phyloP scores from a whole-genome alignment of 352 stramenopile genomes.

The Pythium coloratum region DNA sequence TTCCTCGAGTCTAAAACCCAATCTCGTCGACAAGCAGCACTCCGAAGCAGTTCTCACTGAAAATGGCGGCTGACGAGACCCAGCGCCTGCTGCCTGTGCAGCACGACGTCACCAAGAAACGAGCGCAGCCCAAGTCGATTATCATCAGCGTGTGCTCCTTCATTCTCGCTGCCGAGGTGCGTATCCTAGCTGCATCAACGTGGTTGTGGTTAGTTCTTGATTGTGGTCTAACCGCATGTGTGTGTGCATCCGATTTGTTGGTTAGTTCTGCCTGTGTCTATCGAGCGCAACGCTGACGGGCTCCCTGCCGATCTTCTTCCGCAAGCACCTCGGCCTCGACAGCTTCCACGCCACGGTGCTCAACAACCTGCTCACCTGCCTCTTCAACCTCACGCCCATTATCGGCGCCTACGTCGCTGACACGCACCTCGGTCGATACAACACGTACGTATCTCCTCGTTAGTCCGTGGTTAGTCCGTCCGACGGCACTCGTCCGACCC shows the following conservation, averaged over 20 bases:
- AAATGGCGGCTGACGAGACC: slow-evolving; percentile 20
- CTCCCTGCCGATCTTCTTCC: slow-evolving; percentile 86
- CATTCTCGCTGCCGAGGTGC: slow-evolving; percentile 82
- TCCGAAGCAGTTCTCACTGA: not conserved
- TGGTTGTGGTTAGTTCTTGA: slow-evolving; percentile 31
- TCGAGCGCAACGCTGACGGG: slow-evolving; percentile 83
- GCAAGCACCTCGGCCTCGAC: slow-evolving; percentile 75
- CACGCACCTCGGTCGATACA: slow-evolving; percentile 75
- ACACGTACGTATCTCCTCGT: slow-evolving; percentile 56
- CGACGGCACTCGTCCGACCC: not conserved
- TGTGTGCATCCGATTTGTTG: not conserved
- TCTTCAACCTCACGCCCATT: slow-evolving; percentile 84
- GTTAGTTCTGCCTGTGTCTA: slow-evolving; percentile 80
- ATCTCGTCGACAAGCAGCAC: not conserved
- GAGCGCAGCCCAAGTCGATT: slow-evolving; percentile 51
- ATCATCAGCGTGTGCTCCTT: slow-evolving; percentile 87
- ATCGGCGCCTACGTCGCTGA: slow-evolving; percentile 86
- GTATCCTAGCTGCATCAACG: slow-evolving; percentile 26
- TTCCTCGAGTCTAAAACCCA: not conserved
- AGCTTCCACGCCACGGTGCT: slow-evolving; percentile 81
- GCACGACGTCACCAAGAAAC: not conserved
- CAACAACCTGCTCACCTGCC: slow-evolving; percentile 80
- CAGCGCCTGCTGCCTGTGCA: slow-evolving; percentile 20
- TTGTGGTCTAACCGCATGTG: slow-evolving; percentile 23
- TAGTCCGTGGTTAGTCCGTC: too few relatives aligned